Percentiles rank a stretch among this genome's conserved stretches.
Conservation (phyloP, 2,329 filamentous ascomycete species). For the Verticillium dahliae region DNA sequence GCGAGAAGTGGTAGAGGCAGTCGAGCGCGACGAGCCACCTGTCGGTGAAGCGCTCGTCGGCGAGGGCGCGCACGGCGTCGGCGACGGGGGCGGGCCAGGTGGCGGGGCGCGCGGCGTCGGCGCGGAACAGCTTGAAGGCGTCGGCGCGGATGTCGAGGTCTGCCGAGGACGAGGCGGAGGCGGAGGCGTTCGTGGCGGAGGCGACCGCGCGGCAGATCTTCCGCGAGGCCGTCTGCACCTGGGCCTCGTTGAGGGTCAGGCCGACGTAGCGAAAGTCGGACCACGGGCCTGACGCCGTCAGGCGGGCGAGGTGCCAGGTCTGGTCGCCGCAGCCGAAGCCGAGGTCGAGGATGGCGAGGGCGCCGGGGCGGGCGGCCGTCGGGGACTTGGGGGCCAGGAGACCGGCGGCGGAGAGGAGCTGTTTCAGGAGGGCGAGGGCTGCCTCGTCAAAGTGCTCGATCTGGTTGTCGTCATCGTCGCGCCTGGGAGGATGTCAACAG, state of each 20-base stretch:
- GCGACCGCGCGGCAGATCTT: slow-evolving; percentile 17
- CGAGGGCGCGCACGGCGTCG: slow-evolving; percentile 18
- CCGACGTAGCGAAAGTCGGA: slow-evolving; percentile 40
- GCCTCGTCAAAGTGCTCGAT: slow-evolving; percentile 35
- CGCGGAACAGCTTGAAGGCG: slow-evolving; percentile 34
- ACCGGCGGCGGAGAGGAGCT: slow-evolving; percentile 36
- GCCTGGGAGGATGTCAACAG: slow-evolving; percentile 16
- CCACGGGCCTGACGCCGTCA: slow-evolving; percentile 14
- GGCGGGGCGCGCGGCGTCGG: slow-evolving; percentile 40
- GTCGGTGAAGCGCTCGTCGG: slow-evolving; percentile 18
- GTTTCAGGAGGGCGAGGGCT: slow-evolving; percentile 38
- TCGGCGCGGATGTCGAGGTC: slow-evolving; percentile 5
- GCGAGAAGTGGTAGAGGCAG: slow-evolving; percentile 50
- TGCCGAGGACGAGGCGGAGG: neutral
- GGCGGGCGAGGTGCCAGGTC: slow-evolving; percentile 34
- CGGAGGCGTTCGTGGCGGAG: too few relatives aligned
- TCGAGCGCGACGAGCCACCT: slow-evolving; percentile 50
- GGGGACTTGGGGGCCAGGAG: slow-evolving; percentile 19
- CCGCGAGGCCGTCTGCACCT: slow-evolving; percentile 31
- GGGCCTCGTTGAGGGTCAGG: slow-evolving; percentile 40
- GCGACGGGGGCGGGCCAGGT: slow-evolving; percentile 27
- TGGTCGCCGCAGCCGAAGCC: slow-evolving; percentile 57
- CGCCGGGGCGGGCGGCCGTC: slow-evolving; percentile 1
- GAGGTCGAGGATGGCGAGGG: slow-evolving; percentile 40
- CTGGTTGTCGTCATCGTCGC: slow-evolving; percentile 17